Percentiles rank a stretch among this genome's conserved stretches.
phyloP scores from a whole-genome alignment of 805 yeast species.

The Zygoascus ofunaensis region DNA sequence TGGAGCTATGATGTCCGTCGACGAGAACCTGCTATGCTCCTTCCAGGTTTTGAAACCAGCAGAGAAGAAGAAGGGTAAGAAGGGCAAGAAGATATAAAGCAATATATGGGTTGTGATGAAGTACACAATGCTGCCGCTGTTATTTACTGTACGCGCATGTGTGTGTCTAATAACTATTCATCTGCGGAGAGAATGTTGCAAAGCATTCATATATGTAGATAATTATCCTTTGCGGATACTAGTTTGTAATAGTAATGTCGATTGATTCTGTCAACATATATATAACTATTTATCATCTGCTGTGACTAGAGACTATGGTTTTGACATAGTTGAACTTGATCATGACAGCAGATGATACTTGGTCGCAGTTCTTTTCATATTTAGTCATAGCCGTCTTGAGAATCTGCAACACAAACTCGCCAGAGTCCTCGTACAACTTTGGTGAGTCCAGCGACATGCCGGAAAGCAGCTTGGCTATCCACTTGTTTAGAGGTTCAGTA shows the following conservation, averaged over 20 bases:
- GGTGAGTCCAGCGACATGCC: background rate
- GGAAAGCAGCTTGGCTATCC: conserved; percentile 1
- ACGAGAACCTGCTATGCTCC: conserved; percentile 90
- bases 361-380: background rate
- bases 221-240: background rate
- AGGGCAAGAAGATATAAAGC: conserved; percentile 34
- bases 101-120: background rate
- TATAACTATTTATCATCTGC: background rate
- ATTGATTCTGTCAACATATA: background rate
- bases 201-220: too few species aligned
- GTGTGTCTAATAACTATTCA: background rate
- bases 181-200: too few species aligned
- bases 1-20: conserved; percentile 99
- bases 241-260: background rate
- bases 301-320: background rate
- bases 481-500: background rate
- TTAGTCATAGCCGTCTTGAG: conserved; percentile 1
- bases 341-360: background rate
- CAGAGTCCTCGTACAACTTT: background rate
- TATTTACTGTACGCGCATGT: background rate
- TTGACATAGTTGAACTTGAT: background rate
- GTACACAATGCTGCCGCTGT: background rate
- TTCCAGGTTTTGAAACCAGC: conserved; percentile 93
- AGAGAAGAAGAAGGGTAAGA: conserved; percentile 80
- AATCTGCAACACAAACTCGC: background rate